Evolutionary conservation across 2,329 filamentous ascomycete species (phyloP).

Genomic region (Apiospora sp.): DNA sequence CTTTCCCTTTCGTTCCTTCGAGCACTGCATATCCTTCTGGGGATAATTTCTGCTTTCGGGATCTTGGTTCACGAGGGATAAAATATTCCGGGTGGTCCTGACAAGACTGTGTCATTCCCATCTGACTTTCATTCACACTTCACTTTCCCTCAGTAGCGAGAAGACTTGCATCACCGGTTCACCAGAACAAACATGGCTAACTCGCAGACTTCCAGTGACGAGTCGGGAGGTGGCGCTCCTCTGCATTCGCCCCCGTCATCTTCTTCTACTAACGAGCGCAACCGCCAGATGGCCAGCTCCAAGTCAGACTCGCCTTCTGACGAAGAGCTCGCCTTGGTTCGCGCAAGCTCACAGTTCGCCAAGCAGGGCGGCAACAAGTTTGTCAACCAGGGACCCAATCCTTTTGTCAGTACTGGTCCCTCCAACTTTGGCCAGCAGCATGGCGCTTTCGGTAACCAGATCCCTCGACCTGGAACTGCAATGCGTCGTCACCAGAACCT

Average conservation of each 20-base stretch:
- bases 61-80: background rate
- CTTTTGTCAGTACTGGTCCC: conserved; percentile 5
- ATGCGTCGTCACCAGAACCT: conserved; percentile 23
- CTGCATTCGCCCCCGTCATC: conserved; percentile 30
- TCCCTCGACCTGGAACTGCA: background rate
- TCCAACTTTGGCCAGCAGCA: conserved; percentile 1
- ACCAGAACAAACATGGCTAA: conserved; percentile 26
- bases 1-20: background rate
- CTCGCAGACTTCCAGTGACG: conserved; percentile 30
- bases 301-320: conserved; percentile 30
- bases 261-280: background rate
- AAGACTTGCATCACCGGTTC: background rate
- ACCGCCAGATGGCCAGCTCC: background rate
- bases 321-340: conserved; percentile 36
- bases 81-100: background rate
- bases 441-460: conserved; percentile 5
- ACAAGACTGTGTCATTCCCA: background rate
- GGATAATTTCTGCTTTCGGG: background rate
- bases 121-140: background rate
- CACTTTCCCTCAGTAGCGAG: background rate
- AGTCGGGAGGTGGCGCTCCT: conserved; percentile 33
- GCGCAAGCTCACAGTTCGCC: conserved; percentile 29
- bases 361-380: conserved; percentile 9
- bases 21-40: background rate
- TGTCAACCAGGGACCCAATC: background rate